Evolutionary conservation across 1,139 yeast genomes (phyloP).

Genomic region (Scheffersomyces segobiensis): DNA sequence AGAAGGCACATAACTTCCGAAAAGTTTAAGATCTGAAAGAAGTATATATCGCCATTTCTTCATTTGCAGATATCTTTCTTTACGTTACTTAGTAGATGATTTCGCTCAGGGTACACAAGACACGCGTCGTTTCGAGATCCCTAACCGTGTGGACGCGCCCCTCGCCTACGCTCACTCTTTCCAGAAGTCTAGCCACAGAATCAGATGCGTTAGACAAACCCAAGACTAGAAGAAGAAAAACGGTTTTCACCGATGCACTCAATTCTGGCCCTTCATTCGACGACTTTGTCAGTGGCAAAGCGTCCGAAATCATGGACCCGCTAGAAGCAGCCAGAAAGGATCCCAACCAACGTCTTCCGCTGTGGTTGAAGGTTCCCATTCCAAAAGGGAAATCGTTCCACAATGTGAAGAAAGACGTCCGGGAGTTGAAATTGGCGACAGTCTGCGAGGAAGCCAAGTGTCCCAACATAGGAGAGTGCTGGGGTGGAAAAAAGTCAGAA

Average conservation of each 20-base stretch:
- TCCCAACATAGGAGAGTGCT: slow-evolving; percentile 98
- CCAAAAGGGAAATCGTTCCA: slow-evolving; percentile 88
- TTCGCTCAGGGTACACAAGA: not conserved
- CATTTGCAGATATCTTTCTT: not conserved
- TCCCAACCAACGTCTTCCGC: slow-evolving; percentile 73
- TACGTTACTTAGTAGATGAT: not conserved
- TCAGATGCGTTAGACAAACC: not conserved
- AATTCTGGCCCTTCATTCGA: slow-evolving; percentile 92
- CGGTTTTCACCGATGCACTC: slow-evolving; percentile 68
- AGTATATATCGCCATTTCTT: not conserved
- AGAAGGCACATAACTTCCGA: not conserved
- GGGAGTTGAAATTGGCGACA: slow-evolving; percentile 86
- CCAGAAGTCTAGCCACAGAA: not conserved
- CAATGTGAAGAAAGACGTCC: slow-evolving; percentile 79
- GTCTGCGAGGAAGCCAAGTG: slow-evolving; percentile 99
- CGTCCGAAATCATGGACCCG: slow-evolving; percentile 70
- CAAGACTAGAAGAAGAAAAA: slow-evolving; percentile 45
- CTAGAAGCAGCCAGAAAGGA: slow-evolving; percentile 63
- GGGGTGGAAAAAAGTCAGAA: slow-evolving; percentile 96
- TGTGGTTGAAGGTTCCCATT: slow-evolving; percentile 93
- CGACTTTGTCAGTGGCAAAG: slow-evolving; percentile 82
- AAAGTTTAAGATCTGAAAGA: not conserved
- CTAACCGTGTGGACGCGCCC: not conserved
- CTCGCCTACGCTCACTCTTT: not conserved
- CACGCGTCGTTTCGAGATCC: not conserved